Percentiles rank a stretch among this genome's conserved stretches.
Evolutionary conservation across 164 flowering plant genomes (phyloP).

Genomic region (Chimonanthus salicifolius): DNA sequence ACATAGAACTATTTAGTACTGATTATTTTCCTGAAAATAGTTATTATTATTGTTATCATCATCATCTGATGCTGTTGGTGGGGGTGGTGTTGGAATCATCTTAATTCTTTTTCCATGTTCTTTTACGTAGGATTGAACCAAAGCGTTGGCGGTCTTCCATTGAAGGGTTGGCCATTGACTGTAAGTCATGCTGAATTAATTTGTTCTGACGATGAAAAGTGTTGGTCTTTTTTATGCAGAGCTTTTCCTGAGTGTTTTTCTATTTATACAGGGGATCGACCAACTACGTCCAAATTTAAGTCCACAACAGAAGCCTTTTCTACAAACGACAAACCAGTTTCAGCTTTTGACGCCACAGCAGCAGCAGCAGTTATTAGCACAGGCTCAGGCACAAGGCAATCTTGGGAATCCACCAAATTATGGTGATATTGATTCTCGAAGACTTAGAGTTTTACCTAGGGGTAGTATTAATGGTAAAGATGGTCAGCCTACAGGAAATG

Average conservation of each 20-base stretch:
- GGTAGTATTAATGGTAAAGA: constrained; percentile 54
- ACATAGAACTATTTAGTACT: too few relatives aligned
- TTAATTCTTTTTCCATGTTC: not conserved
- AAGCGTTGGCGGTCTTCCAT: constrained; percentile 55
- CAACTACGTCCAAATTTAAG: constrained; percentile 56
- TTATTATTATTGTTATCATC: too few relatives aligned
- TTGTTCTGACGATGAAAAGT: not conserved
- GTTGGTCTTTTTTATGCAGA: not conserved
- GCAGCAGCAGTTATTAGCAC: constrained; percentile 65
- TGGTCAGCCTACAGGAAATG: constrained; percentile 63
- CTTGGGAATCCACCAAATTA: constrained; percentile 47
- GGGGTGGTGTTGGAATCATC: not conserved
- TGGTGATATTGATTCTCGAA: constrained; percentile 59
- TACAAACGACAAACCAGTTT: constrained; percentile 57
- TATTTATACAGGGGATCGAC: constrained; percentile 55
- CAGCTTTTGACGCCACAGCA: constrained; percentile 53
- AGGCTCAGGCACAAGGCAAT: constrained; percentile 60
- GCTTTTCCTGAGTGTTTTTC: constrained; percentile 1
- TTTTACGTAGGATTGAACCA: constrained; percentile 46
- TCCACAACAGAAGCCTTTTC: constrained; percentile 62
- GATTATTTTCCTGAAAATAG: too few relatives aligned
- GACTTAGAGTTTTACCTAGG: constrained; percentile 54
- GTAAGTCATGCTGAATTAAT: constrained; percentile 36
- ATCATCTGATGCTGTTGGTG: too few relatives aligned
- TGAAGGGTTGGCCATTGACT: constrained; percentile 79